Percentiles rank a stretch among this genome's conserved stretches.
Conservation (phyloP, 352 stramenopile genomes). For the Halophytophthora batemanensis region DNA sequence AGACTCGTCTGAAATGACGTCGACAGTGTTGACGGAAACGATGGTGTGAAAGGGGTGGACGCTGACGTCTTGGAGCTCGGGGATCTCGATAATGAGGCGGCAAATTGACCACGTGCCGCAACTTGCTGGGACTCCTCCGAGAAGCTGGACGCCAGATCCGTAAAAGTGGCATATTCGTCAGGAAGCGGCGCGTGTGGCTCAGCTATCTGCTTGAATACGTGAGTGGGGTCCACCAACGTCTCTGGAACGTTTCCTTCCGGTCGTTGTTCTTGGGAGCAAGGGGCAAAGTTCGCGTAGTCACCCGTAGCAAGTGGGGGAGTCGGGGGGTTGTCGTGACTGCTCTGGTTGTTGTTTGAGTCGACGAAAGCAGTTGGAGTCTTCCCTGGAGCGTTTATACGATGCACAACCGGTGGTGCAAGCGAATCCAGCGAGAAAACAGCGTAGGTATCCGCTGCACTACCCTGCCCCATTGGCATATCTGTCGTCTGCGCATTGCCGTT, state of each 20-base stretch:
- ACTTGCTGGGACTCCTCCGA: slow-evolving; percentile 20
- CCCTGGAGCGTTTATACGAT: slow-evolving; percentile 9
- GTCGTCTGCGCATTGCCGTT: slow-evolving; percentile 2
- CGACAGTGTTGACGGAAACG: not conserved
- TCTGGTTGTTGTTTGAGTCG: slow-evolving; percentile 3
- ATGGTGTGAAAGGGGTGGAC: not conserved
- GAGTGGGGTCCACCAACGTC: not conserved
- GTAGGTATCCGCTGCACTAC: slow-evolving; percentile 32
- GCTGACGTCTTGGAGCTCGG: not conserved
- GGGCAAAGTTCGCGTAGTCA: slow-evolving; percentile 49
- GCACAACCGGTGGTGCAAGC: slow-evolving; percentile 21
- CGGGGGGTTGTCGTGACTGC: not conserved
- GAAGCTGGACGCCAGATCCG: slow-evolving; percentile 21
- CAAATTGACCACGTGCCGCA: slow-evolving; percentile 11
- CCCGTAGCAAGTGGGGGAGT: slow-evolving; percentile 6
- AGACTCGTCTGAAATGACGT: not conserved
- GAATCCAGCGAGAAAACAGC: slow-evolving; percentile 42
- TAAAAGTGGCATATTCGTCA: slow-evolving; percentile 26
- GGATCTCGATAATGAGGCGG: slow-evolving; percentile 17
- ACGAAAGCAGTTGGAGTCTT: not conserved
- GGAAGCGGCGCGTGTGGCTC: not conserved
- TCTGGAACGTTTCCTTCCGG: not conserved
- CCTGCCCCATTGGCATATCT: not conserved
- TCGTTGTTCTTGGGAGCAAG: not conserved
- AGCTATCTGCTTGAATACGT: not conserved